Evolutionary conservation across 225 moss, liverwort and hornwort species (phyloP).

Genomic region (Rhytidiadelphus loreus): DNA sequence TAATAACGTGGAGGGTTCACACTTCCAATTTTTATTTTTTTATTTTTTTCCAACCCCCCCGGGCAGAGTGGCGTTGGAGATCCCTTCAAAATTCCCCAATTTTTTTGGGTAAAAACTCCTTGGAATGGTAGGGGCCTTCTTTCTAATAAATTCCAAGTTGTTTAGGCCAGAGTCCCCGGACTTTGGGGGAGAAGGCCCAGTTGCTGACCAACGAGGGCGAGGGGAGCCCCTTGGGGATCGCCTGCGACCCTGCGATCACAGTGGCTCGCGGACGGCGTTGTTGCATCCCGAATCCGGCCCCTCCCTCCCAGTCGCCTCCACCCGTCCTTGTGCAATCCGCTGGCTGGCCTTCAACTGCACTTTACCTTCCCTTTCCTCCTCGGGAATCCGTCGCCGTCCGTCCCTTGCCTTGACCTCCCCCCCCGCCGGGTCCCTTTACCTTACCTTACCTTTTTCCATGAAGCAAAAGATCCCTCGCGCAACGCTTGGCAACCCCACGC

Average conservation of each 20-base stretch:
- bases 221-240: not conserved
- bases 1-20: too few relatives aligned
- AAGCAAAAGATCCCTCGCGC: not conserved
- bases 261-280: not conserved
- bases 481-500: not conserved
- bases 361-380: not conserved
- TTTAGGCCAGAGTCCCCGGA: not conserved
- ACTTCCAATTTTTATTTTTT: too few relatives aligned
- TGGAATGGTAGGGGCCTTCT: not conserved
- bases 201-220: not conserved
- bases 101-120: too few relatives aligned
- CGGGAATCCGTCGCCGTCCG: not conserved
- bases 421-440: not conserved
- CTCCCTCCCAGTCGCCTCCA: not conserved
- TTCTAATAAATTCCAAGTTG: not conserved
- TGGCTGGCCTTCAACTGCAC: not conserved
- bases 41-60: too few relatives aligned
- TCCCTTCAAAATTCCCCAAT: too few relatives aligned
- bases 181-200: not conserved
- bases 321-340: not conserved
- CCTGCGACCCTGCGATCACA: not conserved
- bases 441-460: not conserved
- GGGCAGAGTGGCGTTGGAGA: too few relatives aligned
- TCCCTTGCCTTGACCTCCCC: not conserved
- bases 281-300: not conserved